Evolutionary conservation across 1,284 basidiomycete genomes (phyloP).

Genomic region (Ceratobasidium sp.): DNA sequence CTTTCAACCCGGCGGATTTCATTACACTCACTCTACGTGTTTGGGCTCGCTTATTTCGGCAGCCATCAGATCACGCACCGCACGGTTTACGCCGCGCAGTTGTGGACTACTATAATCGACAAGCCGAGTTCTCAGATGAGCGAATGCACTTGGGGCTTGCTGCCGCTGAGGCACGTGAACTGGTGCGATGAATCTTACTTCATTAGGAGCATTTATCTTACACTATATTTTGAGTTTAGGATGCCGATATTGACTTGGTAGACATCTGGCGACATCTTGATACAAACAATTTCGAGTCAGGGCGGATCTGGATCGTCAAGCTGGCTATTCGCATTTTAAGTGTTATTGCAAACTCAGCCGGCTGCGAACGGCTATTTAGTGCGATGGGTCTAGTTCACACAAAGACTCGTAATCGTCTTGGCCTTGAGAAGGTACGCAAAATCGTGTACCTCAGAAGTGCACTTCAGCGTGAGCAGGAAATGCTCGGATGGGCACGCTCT

Average conservation of each 20-base stretch:
- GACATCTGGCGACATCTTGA: background rate
- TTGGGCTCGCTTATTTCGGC: background rate
- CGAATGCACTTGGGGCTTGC: slow-evolving; percentile 2
- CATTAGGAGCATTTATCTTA: too few species aligned
- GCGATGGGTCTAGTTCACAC: background rate
- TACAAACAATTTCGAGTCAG: background rate
- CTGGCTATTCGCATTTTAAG: background rate
- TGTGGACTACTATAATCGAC: background rate
- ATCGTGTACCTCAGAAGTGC: background rate
- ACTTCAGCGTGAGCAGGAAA: background rate
- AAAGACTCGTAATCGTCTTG: background rate
- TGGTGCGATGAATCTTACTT: too few species aligned
- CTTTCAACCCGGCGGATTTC: background rate
- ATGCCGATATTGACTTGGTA: background rate
- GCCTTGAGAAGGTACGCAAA: background rate
- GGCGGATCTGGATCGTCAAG: slow-evolving; percentile 1
- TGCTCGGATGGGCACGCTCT: too few species aligned
- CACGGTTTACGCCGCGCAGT: background rate
- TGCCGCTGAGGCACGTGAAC: background rate
- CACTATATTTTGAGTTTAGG: background rate
- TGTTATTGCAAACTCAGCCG: slow-evolving; percentile 6
- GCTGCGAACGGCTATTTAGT: slow-evolving; percentile 1
- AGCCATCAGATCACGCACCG: background rate
- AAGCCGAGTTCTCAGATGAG: background rate
- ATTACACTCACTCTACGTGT: background rate